These are phyloP conservation scores for Primulina eburnea DNA, from an alignment of 257 asterid species.

Conservation along the genomic window DNA sequence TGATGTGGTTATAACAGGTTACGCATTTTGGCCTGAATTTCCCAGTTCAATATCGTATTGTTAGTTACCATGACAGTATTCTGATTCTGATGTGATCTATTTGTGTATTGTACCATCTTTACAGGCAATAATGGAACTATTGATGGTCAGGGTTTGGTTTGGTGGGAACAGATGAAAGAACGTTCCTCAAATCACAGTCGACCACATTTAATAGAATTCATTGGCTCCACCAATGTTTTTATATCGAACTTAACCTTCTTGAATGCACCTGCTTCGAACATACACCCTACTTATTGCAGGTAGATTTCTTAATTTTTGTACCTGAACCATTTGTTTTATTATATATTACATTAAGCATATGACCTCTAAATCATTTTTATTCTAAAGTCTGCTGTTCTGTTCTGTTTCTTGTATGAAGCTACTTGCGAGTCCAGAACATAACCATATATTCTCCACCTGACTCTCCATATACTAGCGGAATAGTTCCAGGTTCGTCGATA, in stretches of 20 bases:
- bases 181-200: constrained; percentile 79
- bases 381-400: neutral
- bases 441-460: constrained; percentile 68
- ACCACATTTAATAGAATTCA: constrained; percentile 80
- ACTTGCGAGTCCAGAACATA: constrained; percentile 81
- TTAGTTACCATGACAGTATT: neutral
- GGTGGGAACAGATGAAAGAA: constrained; percentile 72
- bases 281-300: constrained; percentile 95
- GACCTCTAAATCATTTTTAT: no score
- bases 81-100: neutral
- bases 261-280: constrained; percentile 90
- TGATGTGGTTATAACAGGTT: constrained; percentile 76
- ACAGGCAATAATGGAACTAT: constrained; percentile 93
- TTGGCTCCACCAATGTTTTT: constrained; percentile 61
- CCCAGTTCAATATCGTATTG: neutral
- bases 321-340: neutral
- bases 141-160: constrained; percentile 89
- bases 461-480: constrained; percentile 79
- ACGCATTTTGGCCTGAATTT: neutral
- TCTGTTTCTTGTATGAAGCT: constrained; percentile 46
- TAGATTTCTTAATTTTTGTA: constrained; percentile 24
- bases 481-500: constrained; percentile 79
- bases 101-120: neutral
- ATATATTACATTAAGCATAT: neutral
- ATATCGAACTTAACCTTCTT: constrained; percentile 85